These are phyloP conservation scores for Hyphopichia buzzinii DNA, from an alignment of 1,139 yeast species.

Conservation along the genomic window DNA sequence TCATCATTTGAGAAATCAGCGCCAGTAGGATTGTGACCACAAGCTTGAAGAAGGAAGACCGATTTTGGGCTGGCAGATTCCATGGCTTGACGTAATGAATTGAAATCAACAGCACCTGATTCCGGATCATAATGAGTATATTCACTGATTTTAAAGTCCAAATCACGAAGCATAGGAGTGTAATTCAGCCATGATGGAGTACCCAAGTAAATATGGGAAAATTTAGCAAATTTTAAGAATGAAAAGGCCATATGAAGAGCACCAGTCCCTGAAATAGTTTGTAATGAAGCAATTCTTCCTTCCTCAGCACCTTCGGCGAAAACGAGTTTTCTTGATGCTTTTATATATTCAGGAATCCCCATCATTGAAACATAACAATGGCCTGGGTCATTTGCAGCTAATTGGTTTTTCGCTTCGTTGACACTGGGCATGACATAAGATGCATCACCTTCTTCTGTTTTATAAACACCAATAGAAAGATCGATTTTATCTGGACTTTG, in stretches of 20 bases:
- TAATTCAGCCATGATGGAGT: constrained; percentile 45
- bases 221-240: constrained; percentile 29
- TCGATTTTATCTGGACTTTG: constrained; percentile 33
- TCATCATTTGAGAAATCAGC: constrained; percentile 80
- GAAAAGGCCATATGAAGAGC: constrained; percentile 39
- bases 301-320: constrained; percentile 29
- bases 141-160: constrained; percentile 24
- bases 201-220: constrained; percentile 33
- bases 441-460: constrained; percentile 34
- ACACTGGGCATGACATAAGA: constrained; percentile 38
- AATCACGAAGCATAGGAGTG: constrained; percentile 31
- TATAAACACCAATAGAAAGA: constrained; percentile 45
- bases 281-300: constrained; percentile 35
- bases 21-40: constrained; percentile 97
- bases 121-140: constrained; percentile 34
- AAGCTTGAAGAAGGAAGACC: constrained; percentile 71
- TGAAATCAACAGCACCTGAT: constrained; percentile 30
- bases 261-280: constrained; percentile 47
- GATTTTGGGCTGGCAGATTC: constrained; percentile 29
- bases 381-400: constrained; percentile 37
- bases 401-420: constrained; percentile 30
- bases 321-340: constrained; percentile 34
- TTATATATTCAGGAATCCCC: constrained; percentile 38
- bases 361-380: constrained; percentile 45
- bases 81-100: constrained; percentile 24